Evolutionary conservation across 345 rosid species (phyloP).

Genomic region (Acer yangbiense): DNA sequence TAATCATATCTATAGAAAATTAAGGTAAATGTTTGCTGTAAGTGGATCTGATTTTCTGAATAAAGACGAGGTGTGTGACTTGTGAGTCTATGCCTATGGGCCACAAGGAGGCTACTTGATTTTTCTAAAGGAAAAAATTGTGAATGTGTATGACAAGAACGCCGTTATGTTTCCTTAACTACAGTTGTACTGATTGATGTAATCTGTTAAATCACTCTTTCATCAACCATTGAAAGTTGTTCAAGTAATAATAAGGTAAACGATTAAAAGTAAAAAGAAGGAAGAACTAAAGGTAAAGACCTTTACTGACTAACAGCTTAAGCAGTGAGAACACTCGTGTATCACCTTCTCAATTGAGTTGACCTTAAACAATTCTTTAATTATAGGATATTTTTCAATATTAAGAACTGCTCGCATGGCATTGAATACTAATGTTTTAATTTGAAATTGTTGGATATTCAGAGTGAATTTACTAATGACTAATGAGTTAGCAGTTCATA

Average conservation of each 20-base stretch:
- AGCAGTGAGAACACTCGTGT: neutral
- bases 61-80: neutral
- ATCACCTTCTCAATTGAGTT: neutral
- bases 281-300: neutral
- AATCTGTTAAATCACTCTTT: neutral
- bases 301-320: neutral
- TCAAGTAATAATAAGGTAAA: neutral
- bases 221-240: neutral
- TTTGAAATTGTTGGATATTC: neutral
- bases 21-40: neutral
- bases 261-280: neutral
- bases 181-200: neutral
- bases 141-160: neutral
- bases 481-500: neutral
- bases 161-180: neutral
- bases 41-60: neutral
- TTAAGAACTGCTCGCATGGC: neutral
- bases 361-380: neutral
- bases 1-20: too few relatives aligned
- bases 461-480: neutral
- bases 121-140: too few relatives aligned
- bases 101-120: neutral
- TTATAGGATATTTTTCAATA: neutral
- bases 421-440: too few relatives aligned
- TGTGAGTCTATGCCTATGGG: neutral